Base-by-base conservation (phyloP, 306 rosid genomes). In the Lablab purpureus region DNA sequence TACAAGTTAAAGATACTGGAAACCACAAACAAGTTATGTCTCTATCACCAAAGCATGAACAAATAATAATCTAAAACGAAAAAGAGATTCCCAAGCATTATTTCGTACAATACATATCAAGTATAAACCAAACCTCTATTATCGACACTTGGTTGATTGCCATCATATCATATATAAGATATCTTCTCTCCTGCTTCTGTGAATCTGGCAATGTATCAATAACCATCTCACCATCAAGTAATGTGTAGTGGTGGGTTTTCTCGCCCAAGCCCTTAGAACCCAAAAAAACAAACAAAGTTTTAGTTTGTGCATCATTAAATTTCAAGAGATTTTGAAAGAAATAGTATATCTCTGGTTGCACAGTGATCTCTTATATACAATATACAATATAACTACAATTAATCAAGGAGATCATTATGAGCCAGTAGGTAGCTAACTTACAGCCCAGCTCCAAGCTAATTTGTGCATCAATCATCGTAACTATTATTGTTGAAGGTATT, bases 201-300 rank as follows among this genome's bases (percentile, higher is more conserved):
- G 99, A 89, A 82, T 93, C 98, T 63, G 99, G 99, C 85, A 96
- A 56, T 1, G 92, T 93, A 80, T 96, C 99, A 72, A 96, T 93
- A 79, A 96, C 82, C 99, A 96, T 96, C 89, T 96, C 99, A 58
- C 99, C 99, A 86, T 96, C 99, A 82, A 96, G 97, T 81, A 96
- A 87, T 10, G 98, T 93, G 80, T 63, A 96, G 81, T 96, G 96
- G 81, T 96, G 98, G 76, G 89, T 88, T 89, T 88, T 96, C 87
- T 96, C 99, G 10, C 88, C 89, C 86, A 84, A 78, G 66, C 87
- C 96, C 98, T 96, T 73, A 9, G 15, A 87, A 82, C n/a, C 72
- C 86, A 81, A 75, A 88, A 10, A 82, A n/a, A n/a, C n/a, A n/a
- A 80, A 49, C 64, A 70, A 79, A 67, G 43, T 63, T 83, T 88